These are phyloP conservation scores for Globisporangium spinosum DNA, from an alignment of 352 stramenopile species.

Conservation along the genomic window DNA sequence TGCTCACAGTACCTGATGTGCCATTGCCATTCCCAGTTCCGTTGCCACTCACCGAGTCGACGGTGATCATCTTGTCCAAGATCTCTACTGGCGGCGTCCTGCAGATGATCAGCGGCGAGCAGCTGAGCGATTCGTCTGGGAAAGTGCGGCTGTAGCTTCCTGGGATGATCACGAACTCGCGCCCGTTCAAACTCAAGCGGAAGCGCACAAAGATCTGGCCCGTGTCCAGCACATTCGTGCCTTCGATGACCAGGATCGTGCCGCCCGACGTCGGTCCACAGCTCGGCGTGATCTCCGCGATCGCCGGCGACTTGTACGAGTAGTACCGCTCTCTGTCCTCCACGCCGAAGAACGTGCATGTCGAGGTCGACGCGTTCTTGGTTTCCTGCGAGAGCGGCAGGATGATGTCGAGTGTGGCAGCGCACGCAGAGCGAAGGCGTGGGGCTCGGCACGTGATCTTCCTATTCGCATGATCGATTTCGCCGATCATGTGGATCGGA, in stretches of 20 bases:
- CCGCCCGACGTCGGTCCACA: conserved; percentile 53
- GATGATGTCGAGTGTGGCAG: conserved; percentile 43
- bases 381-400: conserved; percentile 26
- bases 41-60: conserved; percentile 8
- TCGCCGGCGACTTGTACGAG: conserved; percentile 66
- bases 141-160: conserved; percentile 52
- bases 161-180: conserved; percentile 57
- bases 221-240: conserved; percentile 58
- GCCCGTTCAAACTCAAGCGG: conserved; percentile 52
- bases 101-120: conserved; percentile 55
- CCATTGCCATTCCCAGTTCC: not conserved
- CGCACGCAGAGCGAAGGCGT: conserved; percentile 39
- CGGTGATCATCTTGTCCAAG: conserved; percentile 33
- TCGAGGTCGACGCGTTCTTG: conserved; percentile 14
- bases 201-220: conserved; percentile 79
- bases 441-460: conserved; percentile 53
- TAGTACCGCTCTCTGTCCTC: conserved; percentile 62
- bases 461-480: conserved; percentile 47
- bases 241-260: conserved; percentile 60
- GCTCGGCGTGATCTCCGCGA: conserved; percentile 50
- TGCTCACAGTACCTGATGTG: not conserved
- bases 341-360: conserved; percentile 26
- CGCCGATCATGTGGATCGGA: conserved; percentile 32
- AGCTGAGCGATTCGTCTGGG: conserved; percentile 49
- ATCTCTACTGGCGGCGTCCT: conserved; percentile 53